Evolutionary conservation across 2,329 filamentous ascomycete genomes (phyloP), one percentile per base, ranked within the genome.

Genomic region (Fusarium fracticaudum): DNA sequence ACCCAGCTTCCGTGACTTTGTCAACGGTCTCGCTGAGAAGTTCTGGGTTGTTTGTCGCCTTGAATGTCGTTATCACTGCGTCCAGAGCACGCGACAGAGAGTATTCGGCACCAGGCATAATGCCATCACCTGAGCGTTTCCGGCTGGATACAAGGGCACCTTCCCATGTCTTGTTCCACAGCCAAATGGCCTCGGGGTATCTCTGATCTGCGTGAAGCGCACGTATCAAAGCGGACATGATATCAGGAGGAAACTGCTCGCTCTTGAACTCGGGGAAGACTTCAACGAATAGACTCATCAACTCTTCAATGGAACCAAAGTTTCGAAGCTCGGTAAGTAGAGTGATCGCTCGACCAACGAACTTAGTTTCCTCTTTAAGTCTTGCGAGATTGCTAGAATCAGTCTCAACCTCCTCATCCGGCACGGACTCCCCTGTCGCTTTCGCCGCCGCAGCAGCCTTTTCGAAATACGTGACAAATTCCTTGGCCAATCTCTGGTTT

Each of bases 161-260:
- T 10, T 85, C 76, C 64, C 92, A 86, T 5, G 91, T 87, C 33
- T 91, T 80, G 4, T 87, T 75, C 94, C 94, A 98, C 58, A 89
- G 91, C 51, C 87, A 81, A 71, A 90, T 87, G 26, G 96, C 90
- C 59, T 89, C 86, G 10, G 87, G 84, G 73, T 90, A 88, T 29
- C 91, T 86, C 44, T 85, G 82, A 24, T 91, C 87, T 59, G 86
- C 84, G 48, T 90, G 83, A 77, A 93, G 88, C 2, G 90, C 87
- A 29, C 87, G 84, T 92, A 98, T 95, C 66, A 96, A 82, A 14
- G 91, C 87, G 57, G 87, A 86, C 29, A 93, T 82, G 62, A 95
- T 82, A 22, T 84, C 80, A 6, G 90, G 81, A 0, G 91, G 89
- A 22, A 88, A 82, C 3, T 81, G 70, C 15, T 83, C 79, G 50